Evolutionary conservation across 805 yeast species (phyloP).

Genomic region (Wickerhamiella sergipiensis): DNA sequence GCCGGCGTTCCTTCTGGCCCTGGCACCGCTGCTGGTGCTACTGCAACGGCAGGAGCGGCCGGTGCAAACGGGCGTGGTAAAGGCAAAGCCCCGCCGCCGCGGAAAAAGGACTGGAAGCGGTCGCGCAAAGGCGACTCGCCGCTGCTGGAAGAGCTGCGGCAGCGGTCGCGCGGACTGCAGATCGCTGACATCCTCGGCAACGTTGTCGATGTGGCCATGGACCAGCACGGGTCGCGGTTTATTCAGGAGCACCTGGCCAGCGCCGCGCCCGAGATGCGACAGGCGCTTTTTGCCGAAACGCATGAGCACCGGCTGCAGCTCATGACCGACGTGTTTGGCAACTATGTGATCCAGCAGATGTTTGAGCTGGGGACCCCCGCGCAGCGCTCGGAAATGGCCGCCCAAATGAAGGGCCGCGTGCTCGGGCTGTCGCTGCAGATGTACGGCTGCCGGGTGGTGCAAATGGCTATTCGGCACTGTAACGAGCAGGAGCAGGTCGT

Average conservation of each 20-base stretch:
- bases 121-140: slow-evolving; percentile 26
- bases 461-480: slow-evolving; percentile 73
- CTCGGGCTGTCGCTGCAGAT: slow-evolving; percentile 72
- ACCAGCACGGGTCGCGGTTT: slow-evolving; percentile 94
- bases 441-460: slow-evolving; percentile 98
- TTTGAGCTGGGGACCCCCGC: slow-evolving; percentile 67
- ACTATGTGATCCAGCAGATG: slow-evolving; percentile 88
- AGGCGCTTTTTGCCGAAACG: slow-evolving; percentile 71
- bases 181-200: slow-evolving; percentile 72
- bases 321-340: slow-evolving; percentile 96
- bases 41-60: too few species aligned
- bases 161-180: slow-evolving; percentile 47
- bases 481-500: slow-evolving; percentile 47
- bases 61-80: neutral
- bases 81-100: slow-evolving; percentile 1
- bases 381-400: slow-evolving; percentile 57
- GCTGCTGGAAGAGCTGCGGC: slow-evolving; percentile 70
- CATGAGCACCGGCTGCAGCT: slow-evolving; percentile 59
- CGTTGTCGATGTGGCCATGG: slow-evolving; percentile 82
- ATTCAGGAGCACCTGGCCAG: slow-evolving; percentile 75
- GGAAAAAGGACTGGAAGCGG: slow-evolving; percentile 5
- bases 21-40: neutral
- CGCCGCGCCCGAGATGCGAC: slow-evolving; percentile 58
- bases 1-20: neutral
- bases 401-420: slow-evolving; percentile 60